Base-by-base conservation (phyloP, 129 eudicot species). In the Centella asiatica region DNA sequence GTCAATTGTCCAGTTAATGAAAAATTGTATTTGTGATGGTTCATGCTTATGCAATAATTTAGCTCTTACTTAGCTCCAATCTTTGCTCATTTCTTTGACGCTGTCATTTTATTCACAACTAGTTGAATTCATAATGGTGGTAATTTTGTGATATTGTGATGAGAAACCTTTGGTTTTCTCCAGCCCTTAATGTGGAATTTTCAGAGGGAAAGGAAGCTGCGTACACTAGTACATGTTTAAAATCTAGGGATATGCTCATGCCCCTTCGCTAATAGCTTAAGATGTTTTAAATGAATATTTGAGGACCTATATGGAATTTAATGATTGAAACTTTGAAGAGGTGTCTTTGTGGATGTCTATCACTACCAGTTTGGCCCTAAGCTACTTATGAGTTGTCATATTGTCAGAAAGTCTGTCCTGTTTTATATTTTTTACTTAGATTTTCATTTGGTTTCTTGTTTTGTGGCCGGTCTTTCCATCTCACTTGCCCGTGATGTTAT, bases 341-440 rank as follows among this genome's bases (percentile, higher is more conserved):
- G n/a, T n/a, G n/a, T n/a, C n/a, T n/a, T n/a, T n/a, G n/a, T n/a
- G n/a, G n/a, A n/a, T n/a, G n/a, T n/a, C n/a, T n/a, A n/a, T n/a
- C n/a, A n/a, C n/a, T n/a, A n/a, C n/a, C n/a, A n/a, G n/a, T n/a
- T n/a, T n/a, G n/a, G n/a, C n/a, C n/a, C n/a, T 4, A 54, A 57
- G 50, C 33, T 36, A 62, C 62, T 58, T 58, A 6, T 50, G 60
- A 19, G n/a, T n/a, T n/a, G n/a, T 56, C 37, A 23, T 47, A 62
- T 44, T 23, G 24, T 31, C 57, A 40, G 57, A 65, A 64, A 64
- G 39, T 57, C 48, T 24, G 7, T 8, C 44, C 40, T 33, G 11
- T n/a, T 13, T 36, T 4, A 5, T 36, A 36, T 36, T 36, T 8
- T 36, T 5, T 32, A 6, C 11, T 36, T 36, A 36, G 11, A 36